These are phyloP conservation scores for Phoma sp. DNA, from an alignment of 2,329 filamentous ascomycete genomes.

Conservation along the genomic window DNA sequence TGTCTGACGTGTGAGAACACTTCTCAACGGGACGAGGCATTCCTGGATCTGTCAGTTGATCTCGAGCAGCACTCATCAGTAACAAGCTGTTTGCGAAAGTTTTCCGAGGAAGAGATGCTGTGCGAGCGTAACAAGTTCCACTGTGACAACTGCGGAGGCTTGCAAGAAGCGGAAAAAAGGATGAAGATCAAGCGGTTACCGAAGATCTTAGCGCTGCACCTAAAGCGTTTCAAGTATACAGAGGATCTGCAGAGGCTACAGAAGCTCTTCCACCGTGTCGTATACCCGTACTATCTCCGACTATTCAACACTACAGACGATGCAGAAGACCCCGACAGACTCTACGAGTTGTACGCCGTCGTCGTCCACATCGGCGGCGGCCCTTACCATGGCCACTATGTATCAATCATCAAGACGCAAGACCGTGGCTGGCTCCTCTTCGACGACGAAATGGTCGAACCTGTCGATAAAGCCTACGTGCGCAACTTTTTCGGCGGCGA, in stretches of 20 bases:
- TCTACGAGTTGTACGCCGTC: constrained; percentile 97
- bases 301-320: constrained; percentile 98
- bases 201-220: constrained; percentile 86
- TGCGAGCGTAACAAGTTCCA: constrained; percentile 99
- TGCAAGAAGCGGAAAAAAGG: constrained; percentile 97
- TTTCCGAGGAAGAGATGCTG: constrained; percentile 96
- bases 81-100: constrained; percentile 92
- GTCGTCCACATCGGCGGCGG: constrained; percentile 97
- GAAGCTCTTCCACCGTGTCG: constrained; percentile 95
- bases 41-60: constrained; percentile 94
- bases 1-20: constrained; percentile 96
- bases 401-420: constrained; percentile 96
- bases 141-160: constrained; percentile 93
- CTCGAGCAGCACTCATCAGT: constrained; percentile 95
- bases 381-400: constrained; percentile 96
- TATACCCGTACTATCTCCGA: constrained; percentile 95
- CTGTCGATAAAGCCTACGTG: constrained; percentile 95
- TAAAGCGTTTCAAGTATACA: constrained; percentile 98
- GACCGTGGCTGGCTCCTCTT: constrained; percentile 96
- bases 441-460: constrained; percentile 98
- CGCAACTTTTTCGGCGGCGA: constrained; percentile 96
- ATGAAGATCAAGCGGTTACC: constrained; percentile 99
- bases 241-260: constrained; percentile 92
- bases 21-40: constrained; percentile 94
- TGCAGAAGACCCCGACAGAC: constrained; percentile 86